Conservation (phyloP, 208 protist genomes). For the Wallacemonas rigidus region DNA sequence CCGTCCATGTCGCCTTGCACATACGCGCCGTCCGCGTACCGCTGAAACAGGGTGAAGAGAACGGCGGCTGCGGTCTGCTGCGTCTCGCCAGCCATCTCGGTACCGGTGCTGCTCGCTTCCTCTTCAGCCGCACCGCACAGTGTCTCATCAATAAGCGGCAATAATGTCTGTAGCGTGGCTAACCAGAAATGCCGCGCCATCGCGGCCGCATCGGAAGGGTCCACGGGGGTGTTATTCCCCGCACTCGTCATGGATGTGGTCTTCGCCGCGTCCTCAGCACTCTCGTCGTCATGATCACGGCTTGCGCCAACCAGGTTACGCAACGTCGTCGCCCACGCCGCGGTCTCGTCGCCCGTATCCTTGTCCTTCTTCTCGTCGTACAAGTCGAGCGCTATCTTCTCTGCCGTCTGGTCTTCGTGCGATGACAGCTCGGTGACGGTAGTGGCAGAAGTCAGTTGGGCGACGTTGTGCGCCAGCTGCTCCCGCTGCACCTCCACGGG, state of each 20-base stretch:
- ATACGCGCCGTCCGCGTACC: slow-evolving; percentile 16
- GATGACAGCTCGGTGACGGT: slow-evolving; percentile 2
- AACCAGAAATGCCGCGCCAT: slow-evolving; percentile 22
- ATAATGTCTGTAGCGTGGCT: background rate
- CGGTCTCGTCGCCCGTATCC: background rate
- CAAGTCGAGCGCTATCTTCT: too few relatives aligned
- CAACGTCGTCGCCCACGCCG: slow-evolving; percentile 2
- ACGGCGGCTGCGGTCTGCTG: slow-evolving; percentile 29
- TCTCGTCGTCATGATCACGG: background rate
- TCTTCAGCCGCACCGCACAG: slow-evolving; percentile 1
- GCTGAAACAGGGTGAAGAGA: slow-evolving; percentile 32
- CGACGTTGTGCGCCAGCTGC: slow-evolving; percentile 43
- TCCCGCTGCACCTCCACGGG: slow-evolving; percentile 27
- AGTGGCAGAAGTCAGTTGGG: slow-evolving; percentile 14
- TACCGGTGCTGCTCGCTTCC: background rate
- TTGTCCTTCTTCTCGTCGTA: background rate
- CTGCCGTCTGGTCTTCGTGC: background rate
- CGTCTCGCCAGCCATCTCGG: slow-evolving; percentile 13
- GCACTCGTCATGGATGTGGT: background rate
- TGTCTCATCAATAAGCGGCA: slow-evolving; percentile 10
- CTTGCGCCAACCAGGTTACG: slow-evolving; percentile 6
- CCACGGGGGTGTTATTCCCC: too few relatives aligned
- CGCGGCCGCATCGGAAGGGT: background rate
- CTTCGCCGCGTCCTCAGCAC: background rate
- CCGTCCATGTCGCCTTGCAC: background rate